Evolutionary conservation across 139 green algal species (phyloP).

Genomic region (Chlorella sp.): DNA sequence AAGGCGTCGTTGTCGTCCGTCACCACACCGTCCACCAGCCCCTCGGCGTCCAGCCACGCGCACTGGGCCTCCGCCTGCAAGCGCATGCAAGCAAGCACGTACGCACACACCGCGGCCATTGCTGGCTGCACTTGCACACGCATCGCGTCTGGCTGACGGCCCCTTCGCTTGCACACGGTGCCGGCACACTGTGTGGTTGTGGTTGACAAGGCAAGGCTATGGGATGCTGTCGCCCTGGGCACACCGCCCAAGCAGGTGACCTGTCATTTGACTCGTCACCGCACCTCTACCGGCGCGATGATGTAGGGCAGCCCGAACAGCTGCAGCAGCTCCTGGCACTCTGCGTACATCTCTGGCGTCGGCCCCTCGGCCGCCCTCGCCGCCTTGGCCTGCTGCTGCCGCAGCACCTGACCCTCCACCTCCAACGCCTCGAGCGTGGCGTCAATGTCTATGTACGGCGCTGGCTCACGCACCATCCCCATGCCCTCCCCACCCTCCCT

Average conservation of each 20-base stretch:
- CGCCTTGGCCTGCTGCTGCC: constrained; percentile 8
- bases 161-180: no score
- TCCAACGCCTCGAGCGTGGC: constrained; percentile 23
- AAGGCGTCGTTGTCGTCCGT: constrained; percentile 99
- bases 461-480: no score
- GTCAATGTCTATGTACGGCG: constrained; percentile 27
- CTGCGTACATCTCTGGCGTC: constrained; percentile 70
- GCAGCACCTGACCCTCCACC: constrained; percentile 9
- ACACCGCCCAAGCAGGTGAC: no score
- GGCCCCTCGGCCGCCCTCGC: constrained; percentile 45
- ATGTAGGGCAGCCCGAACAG: constrained; percentile 97
- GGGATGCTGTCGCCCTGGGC: no score
- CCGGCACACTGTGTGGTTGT: no score
- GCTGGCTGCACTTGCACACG: no score
- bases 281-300: constrained; percentile 81
- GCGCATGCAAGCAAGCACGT: neutral
- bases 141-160: no score
- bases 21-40: constrained; percentile 92
- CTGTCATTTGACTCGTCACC: no score
- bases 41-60: constrained; percentile 68
- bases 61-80: constrained; percentile 84
- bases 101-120: no score
- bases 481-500: no score
- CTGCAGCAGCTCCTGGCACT: constrained; percentile 89
- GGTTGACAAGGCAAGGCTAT: no score